Conservation (phyloP, 441 rosid species). For the Theobroma grandiflorum region DNA sequence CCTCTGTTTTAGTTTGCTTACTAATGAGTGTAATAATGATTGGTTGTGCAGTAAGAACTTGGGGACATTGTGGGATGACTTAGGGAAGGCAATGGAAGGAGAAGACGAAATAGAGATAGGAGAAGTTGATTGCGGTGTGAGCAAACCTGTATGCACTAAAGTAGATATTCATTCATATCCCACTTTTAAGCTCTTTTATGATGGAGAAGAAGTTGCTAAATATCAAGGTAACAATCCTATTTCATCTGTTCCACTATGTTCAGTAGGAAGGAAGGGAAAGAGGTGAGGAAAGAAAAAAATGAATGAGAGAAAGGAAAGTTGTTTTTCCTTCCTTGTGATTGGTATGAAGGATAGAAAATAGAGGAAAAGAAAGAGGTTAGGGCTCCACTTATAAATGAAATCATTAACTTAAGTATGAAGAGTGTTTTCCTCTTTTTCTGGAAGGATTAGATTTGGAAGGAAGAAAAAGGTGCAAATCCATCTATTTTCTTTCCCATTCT, state of each 20-base stretch:
- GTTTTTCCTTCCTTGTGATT: no score
- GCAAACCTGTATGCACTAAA: slow-evolving; percentile 83
- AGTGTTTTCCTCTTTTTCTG: no score
- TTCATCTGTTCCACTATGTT: background rate
- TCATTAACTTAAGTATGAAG: no score
- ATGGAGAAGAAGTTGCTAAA: slow-evolving; percentile 91
- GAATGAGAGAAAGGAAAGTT: no score
- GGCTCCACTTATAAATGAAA: no score
- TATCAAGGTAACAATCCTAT: slow-evolving; percentile 70
- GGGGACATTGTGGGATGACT: slow-evolving; percentile 91
- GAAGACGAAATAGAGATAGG: slow-evolving; percentile 96
- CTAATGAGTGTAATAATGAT: slow-evolving; percentile 20
- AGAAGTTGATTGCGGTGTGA: slow-evolving; percentile 85
- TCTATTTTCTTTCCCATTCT: no score
- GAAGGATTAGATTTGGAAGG: no score
- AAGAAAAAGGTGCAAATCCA: no score
- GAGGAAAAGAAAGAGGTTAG: no score
- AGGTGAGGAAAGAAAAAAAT: no score
- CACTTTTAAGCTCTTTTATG: slow-evolving; percentile 87
- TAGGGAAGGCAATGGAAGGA: slow-evolving; percentile 89
- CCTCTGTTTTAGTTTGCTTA: slow-evolving; percentile 6
- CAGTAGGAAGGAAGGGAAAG: no score
- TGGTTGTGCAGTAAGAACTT: slow-evolving; percentile 72
- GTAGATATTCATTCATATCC: slow-evolving; percentile 95
- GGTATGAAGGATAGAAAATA: no score